Evolutionary conservation across 108 stramenopile genomes (phyloP).

Genomic region (Conticribra guillardii): DNA sequence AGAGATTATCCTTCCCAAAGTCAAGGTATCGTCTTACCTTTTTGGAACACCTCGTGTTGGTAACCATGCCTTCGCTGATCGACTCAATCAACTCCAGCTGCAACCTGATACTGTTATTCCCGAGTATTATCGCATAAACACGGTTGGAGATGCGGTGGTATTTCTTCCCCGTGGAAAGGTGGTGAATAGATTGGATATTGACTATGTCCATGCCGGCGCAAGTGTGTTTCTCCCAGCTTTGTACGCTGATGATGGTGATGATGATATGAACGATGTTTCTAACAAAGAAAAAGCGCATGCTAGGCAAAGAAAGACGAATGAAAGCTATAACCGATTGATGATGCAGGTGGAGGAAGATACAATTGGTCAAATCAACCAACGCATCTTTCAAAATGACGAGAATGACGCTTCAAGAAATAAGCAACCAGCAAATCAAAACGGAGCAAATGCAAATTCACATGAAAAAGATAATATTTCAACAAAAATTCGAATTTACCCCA

Average conservation of each 20-base stretch:
- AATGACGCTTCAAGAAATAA: not conserved
- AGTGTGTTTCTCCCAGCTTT: constrained; percentile 11
- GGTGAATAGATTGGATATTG: constrained; percentile 21
- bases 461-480: not conserved
- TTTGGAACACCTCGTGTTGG: constrained; percentile 28
- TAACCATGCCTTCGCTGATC: constrained; percentile 4
- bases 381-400: not conserved
- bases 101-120: not conserved
- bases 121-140: constrained; percentile 6
- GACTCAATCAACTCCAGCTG: not conserved
- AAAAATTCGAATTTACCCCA: constrained; percentile 23
- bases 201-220: constrained; percentile 21
- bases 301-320: too few relatives aligned
- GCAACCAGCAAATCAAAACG: not conserved
- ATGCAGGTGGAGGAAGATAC: constrained; percentile 20
- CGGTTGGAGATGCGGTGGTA: constrained; percentile 18
- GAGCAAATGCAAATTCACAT: too few relatives aligned
- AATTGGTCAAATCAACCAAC: constrained; percentile 6
- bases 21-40: constrained; percentile 13
- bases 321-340: too few relatives aligned
- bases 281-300: not conserved
- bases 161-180: constrained; percentile 21
- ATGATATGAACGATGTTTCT: not conserved
- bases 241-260: not conserved
- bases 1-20: not conserved